A percentile compares a stretch with the other conserved stretches of the same genome.
phyloP scores from a whole-genome alignment of 2,329 filamentous ascomycete genomes.

The Hypoxylon sp. region DNA sequence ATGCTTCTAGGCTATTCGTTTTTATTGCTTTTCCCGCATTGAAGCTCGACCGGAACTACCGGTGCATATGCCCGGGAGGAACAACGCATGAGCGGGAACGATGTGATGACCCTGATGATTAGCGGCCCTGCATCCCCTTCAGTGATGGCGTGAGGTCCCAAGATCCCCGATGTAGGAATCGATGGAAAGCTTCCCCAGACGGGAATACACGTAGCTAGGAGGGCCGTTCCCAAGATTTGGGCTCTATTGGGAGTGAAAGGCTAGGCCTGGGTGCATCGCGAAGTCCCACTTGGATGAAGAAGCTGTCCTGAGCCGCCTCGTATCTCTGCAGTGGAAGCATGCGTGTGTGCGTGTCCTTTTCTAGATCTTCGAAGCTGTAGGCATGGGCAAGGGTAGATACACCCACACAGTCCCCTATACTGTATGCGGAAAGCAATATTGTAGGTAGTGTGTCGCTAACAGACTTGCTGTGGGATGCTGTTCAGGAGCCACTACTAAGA shows the following conservation, averaged over 20 bases:
- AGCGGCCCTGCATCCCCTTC: constrained; percentile 40
- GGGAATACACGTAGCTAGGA: constrained; percentile 45
- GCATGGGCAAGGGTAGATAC: constrained; percentile 37
- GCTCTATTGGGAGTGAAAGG: constrained; percentile 41
- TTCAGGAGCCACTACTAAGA: constrained; percentile 24
- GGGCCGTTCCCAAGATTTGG: constrained; percentile 46
- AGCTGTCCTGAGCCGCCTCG: constrained; percentile 44
- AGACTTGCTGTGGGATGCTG: constrained; percentile 26
- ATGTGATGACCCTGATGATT: constrained; percentile 44
- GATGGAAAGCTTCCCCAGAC: constrained; percentile 43
- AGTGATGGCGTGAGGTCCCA: constrained; percentile 42
- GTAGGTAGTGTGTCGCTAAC: constrained; percentile 29
- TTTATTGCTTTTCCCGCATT: constrained; percentile 29
- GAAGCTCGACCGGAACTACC: constrained; percentile 44
- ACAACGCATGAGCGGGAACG: constrained; percentile 47
- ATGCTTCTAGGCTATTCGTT: constrained; percentile 31
- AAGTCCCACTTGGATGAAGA: constrained; percentile 39
- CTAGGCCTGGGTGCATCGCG: constrained; percentile 38
- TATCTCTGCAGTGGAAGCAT: constrained; percentile 45
- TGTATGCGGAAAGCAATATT: constrained; percentile 33
- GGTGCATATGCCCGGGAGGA: constrained; percentile 44
- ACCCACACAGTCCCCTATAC: constrained; percentile 43
- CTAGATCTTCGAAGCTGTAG: constrained; percentile 41
- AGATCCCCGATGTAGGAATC: constrained; percentile 45
- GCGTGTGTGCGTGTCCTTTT: constrained; percentile 45